A percentile compares a stretch with the other conserved stretches of the same genome.
These are phyloP conservation scores for Casuarina cunninghamiana DNA, from an alignment of 306 rosid species.

Conservation along the genomic window DNA sequence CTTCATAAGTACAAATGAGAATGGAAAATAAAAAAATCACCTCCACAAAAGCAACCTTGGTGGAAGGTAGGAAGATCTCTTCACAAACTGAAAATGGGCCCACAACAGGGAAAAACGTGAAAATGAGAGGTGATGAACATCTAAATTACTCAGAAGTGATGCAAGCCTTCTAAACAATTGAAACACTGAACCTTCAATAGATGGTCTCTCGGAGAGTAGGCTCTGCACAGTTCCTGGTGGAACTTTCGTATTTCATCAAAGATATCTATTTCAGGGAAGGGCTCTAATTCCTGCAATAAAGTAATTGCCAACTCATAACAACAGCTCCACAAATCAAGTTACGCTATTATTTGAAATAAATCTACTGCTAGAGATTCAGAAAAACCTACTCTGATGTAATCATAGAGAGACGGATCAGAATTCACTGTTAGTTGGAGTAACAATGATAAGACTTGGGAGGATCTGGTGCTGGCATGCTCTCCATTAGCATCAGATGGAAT, in stretches of 20 bases:
- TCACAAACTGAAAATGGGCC: constrained; percentile 60
- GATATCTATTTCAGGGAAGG: constrained; percentile 70
- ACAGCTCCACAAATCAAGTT: constrained; percentile 2
- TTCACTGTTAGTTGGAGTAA: constrained; percentile 65
- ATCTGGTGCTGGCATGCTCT: constrained; percentile 34
- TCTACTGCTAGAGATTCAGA: constrained; percentile 21
- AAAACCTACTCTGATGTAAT: constrained; percentile 67
- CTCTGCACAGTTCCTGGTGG: constrained; percentile 68
- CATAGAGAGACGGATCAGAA: constrained; percentile 76
- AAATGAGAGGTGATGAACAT: constrained; percentile 8
- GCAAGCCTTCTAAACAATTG: constrained; percentile 18
- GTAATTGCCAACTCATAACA: constrained; percentile 25
- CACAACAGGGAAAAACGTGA: constrained; percentile 7
- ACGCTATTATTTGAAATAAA: constrained; percentile 16
- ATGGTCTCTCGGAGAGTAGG: constrained; percentile 72
- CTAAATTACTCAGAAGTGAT: background rate
- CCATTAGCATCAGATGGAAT: constrained; percentile 54
- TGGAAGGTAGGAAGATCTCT: constrained; percentile 73
- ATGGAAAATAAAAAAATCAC: constrained; percentile 38
- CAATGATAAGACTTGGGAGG: constrained; percentile 61
- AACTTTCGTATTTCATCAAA: constrained; percentile 66
- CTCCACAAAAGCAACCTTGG: constrained; percentile 76
- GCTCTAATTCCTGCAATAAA: constrained; percentile 71
- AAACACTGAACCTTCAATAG: constrained; percentile 54
- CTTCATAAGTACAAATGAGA: background rate